These are phyloP conservation scores for Aspergillus vadensis DNA, from an alignment of 2,329 filamentous ascomycete species.

Conservation along the genomic window DNA sequence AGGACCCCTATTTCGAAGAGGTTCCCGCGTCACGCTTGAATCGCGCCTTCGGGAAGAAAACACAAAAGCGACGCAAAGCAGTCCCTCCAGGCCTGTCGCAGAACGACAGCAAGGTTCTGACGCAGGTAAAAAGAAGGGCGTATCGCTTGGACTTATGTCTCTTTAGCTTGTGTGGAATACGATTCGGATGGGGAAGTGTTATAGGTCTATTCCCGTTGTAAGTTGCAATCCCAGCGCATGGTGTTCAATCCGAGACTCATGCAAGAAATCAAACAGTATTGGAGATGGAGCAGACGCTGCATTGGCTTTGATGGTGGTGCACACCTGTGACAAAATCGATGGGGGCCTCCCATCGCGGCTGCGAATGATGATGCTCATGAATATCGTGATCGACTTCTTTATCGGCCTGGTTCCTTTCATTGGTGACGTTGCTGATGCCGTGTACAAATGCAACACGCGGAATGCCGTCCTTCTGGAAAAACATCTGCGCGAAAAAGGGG, in stretches of 20 bases:
- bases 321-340: constrained; percentile 71
- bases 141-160: constrained; percentile 84
- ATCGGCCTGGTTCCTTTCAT: constrained; percentile 56
- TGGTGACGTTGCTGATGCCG: constrained; percentile 50
- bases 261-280: constrained; percentile 49
- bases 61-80: constrained; percentile 82
- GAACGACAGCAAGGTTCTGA: constrained; percentile 80
- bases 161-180: constrained; percentile 77
- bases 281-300: constrained; percentile 75
- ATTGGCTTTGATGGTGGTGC: constrained; percentile 74
- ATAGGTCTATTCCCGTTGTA: constrained; percentile 82
- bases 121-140: constrained; percentile 79
- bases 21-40: constrained; percentile 72
- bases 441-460: constrained; percentile 52
- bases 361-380: constrained; percentile 73
- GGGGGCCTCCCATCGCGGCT: constrained; percentile 66
- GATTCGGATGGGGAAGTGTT: constrained; percentile 86
- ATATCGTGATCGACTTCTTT: constrained; percentile 60
- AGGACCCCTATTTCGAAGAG: constrained; percentile 91
- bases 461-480: constrained; percentile 51
- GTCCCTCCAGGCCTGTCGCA: constrained; percentile 79
- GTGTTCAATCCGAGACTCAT: neutral
- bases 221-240: constrained; percentile 44
- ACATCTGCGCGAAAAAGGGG: constrained; percentile 45
- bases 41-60: constrained; percentile 67